Base-by-base conservation (phyloP, 139 green algal genomes). In the Coelastrella sp. region DNA sequence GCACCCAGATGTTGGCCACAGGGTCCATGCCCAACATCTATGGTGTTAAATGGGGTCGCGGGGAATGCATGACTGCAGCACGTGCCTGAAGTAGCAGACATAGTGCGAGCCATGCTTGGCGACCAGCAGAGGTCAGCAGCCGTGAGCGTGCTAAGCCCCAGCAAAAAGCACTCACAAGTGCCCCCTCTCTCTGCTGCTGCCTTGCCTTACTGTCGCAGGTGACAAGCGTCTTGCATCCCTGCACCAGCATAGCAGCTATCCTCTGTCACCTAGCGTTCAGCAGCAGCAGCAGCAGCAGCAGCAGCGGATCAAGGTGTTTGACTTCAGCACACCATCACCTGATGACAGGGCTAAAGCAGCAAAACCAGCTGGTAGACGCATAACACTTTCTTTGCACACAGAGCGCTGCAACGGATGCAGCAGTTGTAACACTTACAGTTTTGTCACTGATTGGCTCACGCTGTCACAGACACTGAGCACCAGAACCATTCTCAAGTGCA, bases 241-340 rank as follows among this genome's bases (percentile, higher is more conserved):
- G 11, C 60, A 65, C 57, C 78, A 87, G 35, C 82, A 89, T 14
- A 78, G 60, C 82, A 58, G 66, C 78, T 83, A 75, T 87, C 72
- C 78, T 7, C 60, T 85, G n/a, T 82, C 78, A 61, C 89, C 83
- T 56, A 49, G 27, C 4, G 82, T 56, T 15, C 78, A 72, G 27
- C 78, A 85, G 58, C 84, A 35, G 35, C 59, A 88, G 63, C 63
- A 70, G 15, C 68, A 19, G 68, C 68, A 76, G 68, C 68, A 24
- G 68, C 68, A 76, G 68, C 68, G 24, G 68, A n/a, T 25, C 17
- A 57, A 22, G 56, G 86, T 20, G 10, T 97, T 97, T 85, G 65
- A 89, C 0, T 98, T 98, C 75, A 91, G 92, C 91, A 93, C 92
- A 59, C 95, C 95, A 19, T 97, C 95, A 7, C 96, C 96, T 0